These are phyloP conservation scores for Xylaria cubensis DNA, from an alignment of 495 filamentous ascomycete species.

Conservation along the genomic window DNA sequence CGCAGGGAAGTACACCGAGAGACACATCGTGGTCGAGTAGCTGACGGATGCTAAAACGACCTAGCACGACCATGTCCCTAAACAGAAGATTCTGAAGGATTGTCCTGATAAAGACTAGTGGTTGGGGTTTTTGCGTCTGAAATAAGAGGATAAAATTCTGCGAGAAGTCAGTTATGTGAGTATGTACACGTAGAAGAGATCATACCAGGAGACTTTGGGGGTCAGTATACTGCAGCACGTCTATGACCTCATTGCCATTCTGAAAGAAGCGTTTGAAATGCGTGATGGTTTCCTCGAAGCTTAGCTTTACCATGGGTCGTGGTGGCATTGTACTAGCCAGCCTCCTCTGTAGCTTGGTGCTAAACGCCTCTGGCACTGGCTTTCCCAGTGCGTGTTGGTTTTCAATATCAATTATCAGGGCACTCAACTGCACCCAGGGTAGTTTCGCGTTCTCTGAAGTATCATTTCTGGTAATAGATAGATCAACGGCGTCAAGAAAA, in stretches of 20 bases:
- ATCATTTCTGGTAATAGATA: constrained; percentile 48
- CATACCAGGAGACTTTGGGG: constrained; percentile 69
- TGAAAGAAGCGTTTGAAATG: constrained; percentile 74
- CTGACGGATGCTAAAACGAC: constrained; percentile 69
- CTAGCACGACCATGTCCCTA: constrained; percentile 69
- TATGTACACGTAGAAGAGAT: constrained; percentile 23
- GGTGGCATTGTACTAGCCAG: constrained; percentile 93
- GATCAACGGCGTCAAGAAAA: constrained; percentile 62
- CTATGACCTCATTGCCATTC: constrained; percentile 72
- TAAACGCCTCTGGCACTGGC: constrained; percentile 78
- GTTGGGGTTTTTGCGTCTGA: constrained; percentile 79
- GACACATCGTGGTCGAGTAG: constrained; percentile 81
- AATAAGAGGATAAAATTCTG: constrained; percentile 75
- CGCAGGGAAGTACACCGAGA: constrained; percentile 75
- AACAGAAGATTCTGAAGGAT: constrained; percentile 80
- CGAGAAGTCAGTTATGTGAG: constrained; percentile 15
- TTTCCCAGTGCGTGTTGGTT: constrained; percentile 67
- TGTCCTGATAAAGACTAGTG: constrained; percentile 82
- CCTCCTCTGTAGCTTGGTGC: constrained; percentile 84
- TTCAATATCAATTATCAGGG: constrained; percentile 57
- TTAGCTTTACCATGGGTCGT: constrained; percentile 81
- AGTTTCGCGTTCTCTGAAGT: constrained; percentile 51
- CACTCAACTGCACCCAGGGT: constrained; percentile 56
- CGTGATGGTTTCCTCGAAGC: constrained; percentile 71
- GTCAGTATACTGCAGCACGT: constrained; percentile 71